Evolutionary conservation across 2,329 filamentous ascomycete genomes (phyloP).

Genomic region (Fusarium sp.): DNA sequence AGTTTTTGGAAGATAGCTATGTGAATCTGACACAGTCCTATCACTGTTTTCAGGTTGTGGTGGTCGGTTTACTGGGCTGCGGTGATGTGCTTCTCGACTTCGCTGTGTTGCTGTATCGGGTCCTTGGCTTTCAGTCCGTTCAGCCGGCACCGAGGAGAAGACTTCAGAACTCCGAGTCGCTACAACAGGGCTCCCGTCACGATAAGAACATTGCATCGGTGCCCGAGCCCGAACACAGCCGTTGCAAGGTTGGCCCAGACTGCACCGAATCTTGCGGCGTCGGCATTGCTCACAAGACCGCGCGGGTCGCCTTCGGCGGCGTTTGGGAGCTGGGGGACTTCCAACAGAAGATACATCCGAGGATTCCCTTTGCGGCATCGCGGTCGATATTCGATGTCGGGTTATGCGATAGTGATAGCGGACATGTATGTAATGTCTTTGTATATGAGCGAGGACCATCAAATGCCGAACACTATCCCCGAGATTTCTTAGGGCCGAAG

Average conservation of each 20-base stretch:
- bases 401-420: background rate
- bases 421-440: slow-evolving; percentile 1
- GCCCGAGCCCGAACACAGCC: slow-evolving; percentile 39
- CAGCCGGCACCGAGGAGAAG: background rate
- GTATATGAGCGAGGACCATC: slow-evolving; percentile 20
- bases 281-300: slow-evolving; percentile 43
- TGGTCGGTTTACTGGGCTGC: slow-evolving; percentile 7
- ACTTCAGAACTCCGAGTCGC: background rate
- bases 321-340: slow-evolving; percentile 28
- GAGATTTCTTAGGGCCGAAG: slow-evolving; percentile 17
- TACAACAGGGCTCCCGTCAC: slow-evolving; percentile 25
- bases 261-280: slow-evolving; percentile 41
- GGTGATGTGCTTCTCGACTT: slow-evolving; percentile 15
- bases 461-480: slow-evolving; percentile 33
- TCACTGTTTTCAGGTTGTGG: background rate
- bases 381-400: background rate
- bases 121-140: background rate
- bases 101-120: background rate
- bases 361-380: background rate
- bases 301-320: slow-evolving; percentile 40
- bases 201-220: slow-evolving; percentile 41
- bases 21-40: background rate
- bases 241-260: slow-evolving; percentile 37
- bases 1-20: background rate
- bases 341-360: slow-evolving; percentile 6